phyloP scores from a whole-genome alignment of 2,329 filamentous ascomycete genomes.

The Cladorrhinum sp. region DNA sequence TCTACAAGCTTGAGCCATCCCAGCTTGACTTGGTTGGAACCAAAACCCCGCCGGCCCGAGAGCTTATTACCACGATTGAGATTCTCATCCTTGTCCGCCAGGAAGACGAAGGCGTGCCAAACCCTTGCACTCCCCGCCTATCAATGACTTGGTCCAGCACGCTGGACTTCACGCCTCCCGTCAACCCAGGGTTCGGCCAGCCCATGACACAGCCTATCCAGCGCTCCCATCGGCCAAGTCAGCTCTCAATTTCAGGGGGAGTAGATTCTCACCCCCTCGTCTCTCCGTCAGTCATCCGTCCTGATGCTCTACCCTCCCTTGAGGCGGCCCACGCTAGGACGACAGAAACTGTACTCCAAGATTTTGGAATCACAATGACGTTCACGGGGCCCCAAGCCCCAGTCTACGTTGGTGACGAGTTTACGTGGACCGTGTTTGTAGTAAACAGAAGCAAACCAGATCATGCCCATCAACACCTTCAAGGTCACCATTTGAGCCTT shows the following conservation, averaged over 20 bases:
- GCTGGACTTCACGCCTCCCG: constrained; percentile 65
- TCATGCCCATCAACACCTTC: neutral
- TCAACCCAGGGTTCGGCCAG: constrained; percentile 60
- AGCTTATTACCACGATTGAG: constrained; percentile 58
- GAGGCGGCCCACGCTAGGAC: constrained; percentile 48
- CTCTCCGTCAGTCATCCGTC: constrained; percentile 55
- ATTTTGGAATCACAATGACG: constrained; percentile 72
- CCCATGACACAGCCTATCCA: constrained; percentile 55
- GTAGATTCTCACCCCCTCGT: constrained; percentile 53
- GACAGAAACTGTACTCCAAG: constrained; percentile 47
- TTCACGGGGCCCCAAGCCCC: constrained; percentile 59
- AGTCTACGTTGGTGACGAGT: constrained; percentile 62
- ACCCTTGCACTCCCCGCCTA: constrained; percentile 58
- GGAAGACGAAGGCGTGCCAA: constrained; percentile 35
- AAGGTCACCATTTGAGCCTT: neutral
- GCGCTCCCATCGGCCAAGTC: constrained; percentile 59
- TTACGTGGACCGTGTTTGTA: constrained; percentile 71
- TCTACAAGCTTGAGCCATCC: constrained; percentile 63
- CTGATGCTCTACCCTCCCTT: constrained; percentile 58
- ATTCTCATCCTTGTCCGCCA: constrained; percentile 54
- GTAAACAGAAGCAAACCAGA: constrained; percentile 62
- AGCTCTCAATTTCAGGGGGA: constrained; percentile 60
- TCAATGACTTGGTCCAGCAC: constrained; percentile 65
- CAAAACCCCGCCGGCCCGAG: constrained; percentile 46
- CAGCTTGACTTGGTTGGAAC: constrained; percentile 41